Percentiles rank a stretch among this genome's conserved stretches.
Evolutionary conservation across 2,329 filamentous ascomycete species (phyloP).

Genomic region (Onygenales sp.): DNA sequence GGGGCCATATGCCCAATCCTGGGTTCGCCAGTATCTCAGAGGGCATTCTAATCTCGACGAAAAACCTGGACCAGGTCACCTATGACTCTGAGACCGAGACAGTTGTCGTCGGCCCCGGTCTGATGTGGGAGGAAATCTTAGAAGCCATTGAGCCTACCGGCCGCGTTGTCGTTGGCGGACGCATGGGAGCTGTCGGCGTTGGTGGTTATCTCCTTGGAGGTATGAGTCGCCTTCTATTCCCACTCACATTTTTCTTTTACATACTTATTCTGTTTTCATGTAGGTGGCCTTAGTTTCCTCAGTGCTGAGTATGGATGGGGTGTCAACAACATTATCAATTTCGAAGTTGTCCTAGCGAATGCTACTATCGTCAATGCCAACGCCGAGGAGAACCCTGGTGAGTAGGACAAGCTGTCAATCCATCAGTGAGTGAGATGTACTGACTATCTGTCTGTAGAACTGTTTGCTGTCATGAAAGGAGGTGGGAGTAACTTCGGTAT

Average conservation of each 20-base stretch:
- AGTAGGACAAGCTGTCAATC: conserved; percentile 18
- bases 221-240: conserved; percentile 46
- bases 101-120: conserved; percentile 29
- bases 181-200: conserved; percentile 39
- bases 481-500: conserved; percentile 35
- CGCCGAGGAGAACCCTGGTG: conserved; percentile 25
- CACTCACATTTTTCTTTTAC: conserved; percentile 31
- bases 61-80: conserved; percentile 30
- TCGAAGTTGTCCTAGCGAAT: conserved; percentile 40
- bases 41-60: conserved; percentile 37
- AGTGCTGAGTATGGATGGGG: conserved; percentile 35
- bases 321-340: conserved; percentile 39
- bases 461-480: conserved; percentile 34
- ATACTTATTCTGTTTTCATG: not conserved
- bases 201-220: conserved; percentile 39
- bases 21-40: conserved; percentile 38
- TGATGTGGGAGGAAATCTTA: conserved; percentile 26
- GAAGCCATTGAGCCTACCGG: conserved; percentile 21
- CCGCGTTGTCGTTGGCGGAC: conserved; percentile 33
- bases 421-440: not conserved
- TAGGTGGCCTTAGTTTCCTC: conserved; percentile 27
- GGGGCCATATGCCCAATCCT: conserved; percentile 39
- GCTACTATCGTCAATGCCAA: conserved; percentile 36
- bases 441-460: conserved; percentile 11
- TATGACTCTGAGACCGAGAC: conserved; percentile 29